Conservation (phyloP, 2,329 filamentous ascomycete species). For the Colletotrichum tanaceti region DNA sequence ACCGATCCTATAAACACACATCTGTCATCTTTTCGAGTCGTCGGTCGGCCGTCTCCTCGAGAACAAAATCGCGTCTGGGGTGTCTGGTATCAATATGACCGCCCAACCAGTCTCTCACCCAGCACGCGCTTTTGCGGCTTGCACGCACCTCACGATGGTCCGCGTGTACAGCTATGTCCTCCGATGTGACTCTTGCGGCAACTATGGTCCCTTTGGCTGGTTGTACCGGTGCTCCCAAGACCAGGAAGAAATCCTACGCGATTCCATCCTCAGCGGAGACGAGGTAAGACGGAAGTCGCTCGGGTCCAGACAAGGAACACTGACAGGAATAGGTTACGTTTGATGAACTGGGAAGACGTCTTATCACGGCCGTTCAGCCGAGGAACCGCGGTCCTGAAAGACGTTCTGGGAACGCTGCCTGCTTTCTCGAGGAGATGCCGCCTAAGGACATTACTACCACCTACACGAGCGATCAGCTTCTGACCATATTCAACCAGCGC, state of each 20-base stretch:
- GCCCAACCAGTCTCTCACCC: slow-evolving; percentile 1
- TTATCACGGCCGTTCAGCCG: slow-evolving; percentile 50
- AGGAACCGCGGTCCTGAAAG: slow-evolving; percentile 55
- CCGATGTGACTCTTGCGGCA: slow-evolving; percentile 69
- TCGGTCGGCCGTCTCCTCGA: slow-evolving; percentile 15
- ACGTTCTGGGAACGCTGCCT: slow-evolving; percentile 55
- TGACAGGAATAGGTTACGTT: slow-evolving; percentile 47
- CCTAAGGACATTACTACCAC: slow-evolving; percentile 52
- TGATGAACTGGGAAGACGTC: slow-evolving; percentile 49
- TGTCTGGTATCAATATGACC: slow-evolving; percentile 25
- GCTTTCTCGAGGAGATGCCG: slow-evolving; percentile 58
- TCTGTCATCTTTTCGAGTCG: not conserved
- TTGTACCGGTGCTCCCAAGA: slow-evolving; percentile 80
- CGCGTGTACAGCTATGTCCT: slow-evolving; percentile 67
- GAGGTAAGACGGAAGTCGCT: slow-evolving; percentile 42
- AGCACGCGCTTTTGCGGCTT: slow-evolving; percentile 48
- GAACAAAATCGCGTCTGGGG: slow-evolving; percentile 6
- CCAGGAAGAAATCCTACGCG: slow-evolving; percentile 53
- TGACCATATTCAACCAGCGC: slow-evolving; percentile 61
- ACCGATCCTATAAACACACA: slow-evolving; percentile 2
- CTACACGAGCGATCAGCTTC: slow-evolving; percentile 62
- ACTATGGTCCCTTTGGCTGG: slow-evolving; percentile 72
- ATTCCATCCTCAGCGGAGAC: slow-evolving; percentile 49
- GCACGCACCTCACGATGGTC: slow-evolving; percentile 77
- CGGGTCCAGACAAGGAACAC: slow-evolving; percentile 39